Base-by-base conservation (phyloP, 768 basidiomycete genomes). In the Grammothele lineata region DNA sequence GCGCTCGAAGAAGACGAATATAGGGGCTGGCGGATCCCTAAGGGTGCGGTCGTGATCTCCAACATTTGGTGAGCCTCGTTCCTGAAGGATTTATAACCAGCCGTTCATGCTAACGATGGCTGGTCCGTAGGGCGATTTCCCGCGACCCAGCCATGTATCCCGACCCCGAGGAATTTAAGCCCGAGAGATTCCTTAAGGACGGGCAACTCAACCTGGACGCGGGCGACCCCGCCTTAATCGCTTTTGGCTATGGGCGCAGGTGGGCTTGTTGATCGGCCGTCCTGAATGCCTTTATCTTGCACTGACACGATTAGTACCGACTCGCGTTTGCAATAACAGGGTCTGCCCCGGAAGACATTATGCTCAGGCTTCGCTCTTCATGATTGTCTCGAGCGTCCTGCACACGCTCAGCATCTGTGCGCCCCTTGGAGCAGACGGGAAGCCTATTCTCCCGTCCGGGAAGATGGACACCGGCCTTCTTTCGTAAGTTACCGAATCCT, bases 231-330 rank as follows among this genome's bases (percentile, higher is more conserved):
- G 35, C 48, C 6, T 42, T 50, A 8, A 45, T 57, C 11, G 47
- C 38, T 2, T 62, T 60, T 41, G 61, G 61, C 3, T 60, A 58
- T n/a, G 61, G 61, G 14, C 50, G 60, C 5, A 48, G 60, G 45
- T 50, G 21, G 17, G 37, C n/a, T n/a, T n/a, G n/a, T n/a, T n/a
- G n/a, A n/a, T n/a, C n/a, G n/a, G n/a, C n/a, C n/a, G n/a, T n/a
- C n/a, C n/a, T n/a, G n/a, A n/a, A n/a, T n/a, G n/a, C n/a, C n/a
- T n/a, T n/a, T n/a, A n/a, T n/a, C n/a, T n/a, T n/a, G n/a, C n/a
- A n/a, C n/a, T n/a, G n/a, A n/a, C n/a, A n/a, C n/a, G n/a, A n/a
- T n/a, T n/a, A n/a, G n/a, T n/a, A n/a, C n/a, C 14, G 33, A n/a
- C 21, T 11, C 21, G 18, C 4, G n/a, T n/a, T n/a, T n/a, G n/a